phyloP scores from a whole-genome alignment of 805 yeast species.

The Tetrapisispora arboricola region DNA sequence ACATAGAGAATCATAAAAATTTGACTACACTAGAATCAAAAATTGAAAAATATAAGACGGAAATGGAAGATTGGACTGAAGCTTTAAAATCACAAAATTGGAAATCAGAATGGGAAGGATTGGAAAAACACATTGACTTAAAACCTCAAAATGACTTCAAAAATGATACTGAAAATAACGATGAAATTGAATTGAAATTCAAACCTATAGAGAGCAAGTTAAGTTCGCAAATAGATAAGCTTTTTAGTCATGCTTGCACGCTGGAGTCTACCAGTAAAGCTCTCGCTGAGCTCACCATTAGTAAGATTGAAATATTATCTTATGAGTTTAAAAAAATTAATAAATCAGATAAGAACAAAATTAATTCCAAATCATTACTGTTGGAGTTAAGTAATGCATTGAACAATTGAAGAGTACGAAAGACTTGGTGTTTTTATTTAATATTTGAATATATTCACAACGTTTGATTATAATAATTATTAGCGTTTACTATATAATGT shows the following conservation, averaged over 20 bases:
- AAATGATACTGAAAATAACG: not conserved
- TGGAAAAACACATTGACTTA: not conserved
- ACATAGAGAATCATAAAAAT: constrained; percentile 22
- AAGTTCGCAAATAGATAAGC: constrained; percentile 11
- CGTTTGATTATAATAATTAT: too few relatives aligned
- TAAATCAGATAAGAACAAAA: constrained; percentile 3
- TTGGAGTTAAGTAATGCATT: constrained; percentile 20
- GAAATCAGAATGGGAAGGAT: constrained; percentile 13
- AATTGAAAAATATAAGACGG: constrained; percentile 16
- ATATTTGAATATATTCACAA: too few relatives aligned
- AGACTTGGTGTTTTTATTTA: too few relatives aligned
- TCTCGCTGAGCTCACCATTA: constrained; percentile 10
- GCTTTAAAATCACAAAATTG: constrained; percentile 13
- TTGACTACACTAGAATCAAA: constrained; percentile 15
- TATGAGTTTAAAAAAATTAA: constrained; percentile 7
- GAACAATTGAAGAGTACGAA: constrained; percentile 1
- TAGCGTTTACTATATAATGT: not conserved
- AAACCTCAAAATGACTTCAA: not conserved
- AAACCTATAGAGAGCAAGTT: constrained; percentile 9
- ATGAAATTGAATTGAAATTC: not conserved
- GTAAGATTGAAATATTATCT: constrained; percentile 13
- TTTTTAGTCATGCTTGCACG: constrained; percentile 18
- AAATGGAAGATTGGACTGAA: constrained; percentile 21
- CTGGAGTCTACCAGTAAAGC: constrained; percentile 18
- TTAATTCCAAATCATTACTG: constrained; percentile 13